Evolutionary conservation across 1,284 basidiomycete genomes (phyloP), one percentile per base, ranked within the genome.

Genomic region (Xanthoconium separans): DNA sequence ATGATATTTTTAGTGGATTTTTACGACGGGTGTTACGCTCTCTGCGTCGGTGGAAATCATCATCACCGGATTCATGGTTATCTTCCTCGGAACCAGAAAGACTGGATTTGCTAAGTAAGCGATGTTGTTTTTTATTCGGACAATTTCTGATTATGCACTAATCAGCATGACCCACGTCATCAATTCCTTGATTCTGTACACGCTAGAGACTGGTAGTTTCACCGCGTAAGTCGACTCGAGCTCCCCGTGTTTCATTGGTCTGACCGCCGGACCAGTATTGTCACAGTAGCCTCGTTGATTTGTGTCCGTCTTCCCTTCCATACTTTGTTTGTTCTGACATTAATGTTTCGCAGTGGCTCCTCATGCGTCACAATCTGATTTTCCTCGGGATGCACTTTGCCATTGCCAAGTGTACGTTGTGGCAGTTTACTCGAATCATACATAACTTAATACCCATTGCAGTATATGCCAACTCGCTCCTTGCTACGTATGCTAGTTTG

Each of bases 381-480:
- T 79, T 81, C 59, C 70, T 81, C 55, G 75, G 72, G 1, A 69
- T 81, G 47, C 78, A 81, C 61, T 81, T 82, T 58, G 70, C 76
- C 5, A 81, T 81, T 49, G 75, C 75, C 30, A 82, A 81, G 66
- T 58, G 79, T 81, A 54, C 0, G 66, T 2, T 20, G 39, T 43
- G n/a, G 13, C 18, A 43, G 29, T n/a, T 8, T 6, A 2, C 22
- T 13, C 15, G 3, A 4, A 2, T 34, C 7, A 12, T 39, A 15
- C 7, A 31, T 43, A 22, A 9, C 24, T 44, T 1, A 44, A 34
- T 18, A 2, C 27, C 10, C 2, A 13, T 45, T 8, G 9, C 11
- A 69, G 67, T 69, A 45, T 69, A 69, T 7, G 67, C 67, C 1
- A 72, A 72, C 45, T 69, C 67, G 5, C 58, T 69, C 9, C 70